Evolutionary conservation across 169 alveolate species (phyloP), one percentile per base, ranked within the genome.

Genomic region (Babesia gibsoni): DNA sequence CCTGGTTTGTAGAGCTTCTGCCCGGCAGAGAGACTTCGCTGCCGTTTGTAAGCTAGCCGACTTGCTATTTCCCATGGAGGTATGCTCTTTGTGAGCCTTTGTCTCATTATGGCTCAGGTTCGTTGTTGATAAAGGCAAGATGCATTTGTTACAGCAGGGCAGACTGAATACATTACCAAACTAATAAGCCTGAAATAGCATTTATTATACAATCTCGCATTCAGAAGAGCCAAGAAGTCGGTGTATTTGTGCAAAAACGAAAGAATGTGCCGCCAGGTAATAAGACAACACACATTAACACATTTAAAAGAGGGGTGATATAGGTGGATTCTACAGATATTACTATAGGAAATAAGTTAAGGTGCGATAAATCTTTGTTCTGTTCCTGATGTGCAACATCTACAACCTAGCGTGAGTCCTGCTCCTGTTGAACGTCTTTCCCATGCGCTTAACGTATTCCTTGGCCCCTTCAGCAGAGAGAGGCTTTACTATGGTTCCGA

Each of bases 1-100:
- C 37, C 16, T 10, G 4, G 25, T 23, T 58, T 29, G 2, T 46
- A 14, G 16, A n/a, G 36, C 46, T 0, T 3, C 10, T 16, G 35
- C 16, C 29, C n/a, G 0, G 45, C 58, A 27, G 48, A 1, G 4
- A 61, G 29, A 1, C 61, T 14, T 39, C 33, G 42, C 32, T 42
- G 57, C 27, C 72, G 57, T 22, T 61, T 43, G 25, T 42, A 66
- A 8, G 86, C 46, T 29, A 9, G 20, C 18, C 86, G 59, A 39
- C 86, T 77, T 35, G 35, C 32, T 35, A 53, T 29, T 59, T 77
- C 86, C 86, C 86, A 77, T 20, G 86, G 86, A 30, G 86, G 86
- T 22, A 77, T 48, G 63, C 72, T n/a, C 25, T 23, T 61, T 16
- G 42, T n/a, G 25, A 45, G 57, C 16, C 45, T 7, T 3, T 30